Conservation (phyloP, 2,329 filamentous ascomycete species). For the Aspergillus transmontanensis region DNA sequence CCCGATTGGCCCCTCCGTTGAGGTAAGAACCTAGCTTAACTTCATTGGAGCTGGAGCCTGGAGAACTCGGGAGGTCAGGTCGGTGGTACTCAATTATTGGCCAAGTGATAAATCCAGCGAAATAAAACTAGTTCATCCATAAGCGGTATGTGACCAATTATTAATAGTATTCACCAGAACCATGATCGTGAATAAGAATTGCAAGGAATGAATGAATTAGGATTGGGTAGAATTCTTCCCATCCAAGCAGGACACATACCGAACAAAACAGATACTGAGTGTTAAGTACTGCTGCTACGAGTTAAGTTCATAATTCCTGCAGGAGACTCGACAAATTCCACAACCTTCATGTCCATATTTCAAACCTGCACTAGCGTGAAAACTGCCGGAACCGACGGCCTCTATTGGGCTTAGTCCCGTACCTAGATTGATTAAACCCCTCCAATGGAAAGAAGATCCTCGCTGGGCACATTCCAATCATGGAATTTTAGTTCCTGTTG, state of each 20-base stretch:
- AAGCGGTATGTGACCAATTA: background rate
- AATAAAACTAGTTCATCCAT: background rate
- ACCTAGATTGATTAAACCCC: background rate
- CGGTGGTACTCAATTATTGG: background rate
- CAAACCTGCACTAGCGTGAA: conserved; percentile 3
- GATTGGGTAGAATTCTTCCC: background rate
- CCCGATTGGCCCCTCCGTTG: background rate
- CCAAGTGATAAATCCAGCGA: background rate
- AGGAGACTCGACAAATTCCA: background rate
- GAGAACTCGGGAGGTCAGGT: too few relatives aligned
- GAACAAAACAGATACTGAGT: background rate
- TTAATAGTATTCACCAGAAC: background rate
- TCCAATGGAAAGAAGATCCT: background rate
- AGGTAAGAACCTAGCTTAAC: background rate
- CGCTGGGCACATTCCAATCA: background rate
- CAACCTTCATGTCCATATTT: background rate
- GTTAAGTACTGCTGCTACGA: background rate
- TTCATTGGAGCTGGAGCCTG: background rate
- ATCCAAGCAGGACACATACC: background rate
- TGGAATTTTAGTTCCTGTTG: conserved; percentile 1
- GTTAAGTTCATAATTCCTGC: background rate
- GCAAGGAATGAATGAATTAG: background rate
- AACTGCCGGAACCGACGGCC: background rate
- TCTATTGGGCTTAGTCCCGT: background rate
- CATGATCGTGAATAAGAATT: background rate